Evolutionary conservation across 345 rosid genomes (phyloP).

Genomic region (Noccaea bulbosa): DNA sequence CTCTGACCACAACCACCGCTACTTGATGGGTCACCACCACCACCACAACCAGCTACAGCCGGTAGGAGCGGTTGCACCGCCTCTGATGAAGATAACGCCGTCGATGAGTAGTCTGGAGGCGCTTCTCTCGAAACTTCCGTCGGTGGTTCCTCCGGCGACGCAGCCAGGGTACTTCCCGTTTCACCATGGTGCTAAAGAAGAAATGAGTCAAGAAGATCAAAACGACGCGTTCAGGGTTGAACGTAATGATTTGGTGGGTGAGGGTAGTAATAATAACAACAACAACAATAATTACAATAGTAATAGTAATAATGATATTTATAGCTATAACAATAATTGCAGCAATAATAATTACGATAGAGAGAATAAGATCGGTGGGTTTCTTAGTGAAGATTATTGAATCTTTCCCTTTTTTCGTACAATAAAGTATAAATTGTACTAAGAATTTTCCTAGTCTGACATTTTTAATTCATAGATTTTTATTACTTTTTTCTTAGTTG

Average conservation of each 20-base stretch:
- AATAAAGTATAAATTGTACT: conserved; percentile 42
- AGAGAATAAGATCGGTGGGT: conserved; percentile 48
- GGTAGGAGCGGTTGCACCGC: conserved; percentile 16
- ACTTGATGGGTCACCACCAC: conserved; percentile 30
- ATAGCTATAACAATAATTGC: conserved; percentile 42
- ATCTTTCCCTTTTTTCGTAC: conserved; percentile 23
- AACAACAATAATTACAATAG: conserved; percentile 16
- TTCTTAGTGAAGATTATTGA: conserved; percentile 47
- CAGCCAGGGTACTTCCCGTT: conserved; percentile 38
- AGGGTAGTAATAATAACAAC: conserved; percentile 37
- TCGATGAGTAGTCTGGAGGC: conserved; percentile 99
- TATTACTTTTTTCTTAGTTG: conserved; percentile 17
- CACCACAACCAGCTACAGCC: conserved; percentile 29
- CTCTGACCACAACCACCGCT: conserved; percentile 36
- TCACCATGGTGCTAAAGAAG: conserved; percentile 57
- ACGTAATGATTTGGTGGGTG: conserved; percentile 43
- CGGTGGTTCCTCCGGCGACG: conserved; percentile 66
- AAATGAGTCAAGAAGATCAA: conserved; percentile 43
- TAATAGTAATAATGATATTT: conserved; percentile 35
- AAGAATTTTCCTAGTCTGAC: conserved; percentile 39
- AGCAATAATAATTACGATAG: conserved; percentile 46
- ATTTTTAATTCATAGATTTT: conserved; percentile 30
- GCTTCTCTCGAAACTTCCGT: conserved; percentile 92
- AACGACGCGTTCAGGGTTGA: conserved; percentile 40
- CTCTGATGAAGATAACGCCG: conserved; percentile 66